Base-by-base conservation (phyloP, 2,329 filamentous ascomycete species). In the Ceratocystis destructans region DNA sequence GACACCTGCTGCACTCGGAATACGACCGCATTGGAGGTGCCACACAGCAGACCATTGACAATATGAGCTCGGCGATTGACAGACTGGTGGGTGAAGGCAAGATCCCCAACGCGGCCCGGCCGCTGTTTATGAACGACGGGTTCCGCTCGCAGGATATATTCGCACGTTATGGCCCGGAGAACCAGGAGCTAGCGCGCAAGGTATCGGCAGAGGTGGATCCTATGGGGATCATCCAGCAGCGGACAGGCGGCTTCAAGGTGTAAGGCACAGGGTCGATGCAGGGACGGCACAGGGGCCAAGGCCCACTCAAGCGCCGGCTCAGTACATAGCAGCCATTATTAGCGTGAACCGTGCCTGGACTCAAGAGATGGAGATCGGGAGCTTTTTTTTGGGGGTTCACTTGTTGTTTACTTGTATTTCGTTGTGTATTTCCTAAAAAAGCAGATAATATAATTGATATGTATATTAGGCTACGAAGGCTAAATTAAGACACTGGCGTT, bases 61-160 rank as follows among this genome's bases (percentile, higher is more conserved):
- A 64, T 5, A 61, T 71, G 1, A 48, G 73, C 12, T 50, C 66
- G 5, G 68, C 57, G 28, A 65, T 72, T 46, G 66, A 69, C 20
- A 69, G 69, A 2, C 63, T 67, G 28, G 66, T 69, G 45, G 65
- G 64, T 1, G 20, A 37, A 3, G 62, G 66, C 5, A 65, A 65
- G 31, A 28, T 67, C 5, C 17, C 57, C 6, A 28, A 55, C 61
- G 66, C 55, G 33, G 28, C 45, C 17, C 63, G 63, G 15, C 73
- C 70, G 44, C 41, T 71, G 20, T 79, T 79, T 69, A 74, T 79
- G 69, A 79, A 80, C 70, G 79, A 80, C 68, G 77, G 76, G 1
- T 72, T 73, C 31, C 66, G 69, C 44, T 73, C 71, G 20, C 76
- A 80, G 70, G 71, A 76, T 44, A 74, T 76, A 1, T 71, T 79